Base-by-base conservation (phyloP, 345 rosid genomes). In the Triadica sebifera region DNA sequence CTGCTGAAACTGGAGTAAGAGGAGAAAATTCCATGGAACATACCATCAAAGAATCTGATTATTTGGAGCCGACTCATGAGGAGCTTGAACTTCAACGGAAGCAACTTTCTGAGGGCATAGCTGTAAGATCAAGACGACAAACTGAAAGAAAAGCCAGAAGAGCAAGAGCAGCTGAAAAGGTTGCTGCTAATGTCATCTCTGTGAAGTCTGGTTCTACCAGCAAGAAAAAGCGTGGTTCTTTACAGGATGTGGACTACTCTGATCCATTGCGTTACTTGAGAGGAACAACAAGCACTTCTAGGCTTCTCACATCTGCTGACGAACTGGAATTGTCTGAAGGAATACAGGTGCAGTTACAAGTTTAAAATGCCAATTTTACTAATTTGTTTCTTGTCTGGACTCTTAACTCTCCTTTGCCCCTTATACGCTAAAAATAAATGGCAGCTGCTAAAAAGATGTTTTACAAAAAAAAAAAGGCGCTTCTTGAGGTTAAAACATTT, bases 221-320 rank as follows among this genome's bases (percentile, higher is more conserved):
- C 81, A 83, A 78, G 85, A 94, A 82, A 83, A 92, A 84, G 77
- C 93, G 87, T 69, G 79, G 70, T 71, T 29, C 90, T 77, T 13
- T 84, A 49, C 94, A 85, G 73, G 88, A 89, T 2, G 77, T 86
- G 37, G 93, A 92, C 84, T 86, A 89, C 75, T 75, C 89, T 46
- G 98, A 94, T 82, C 98, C 95, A 38, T 82, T 92, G 81, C 91
- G 91, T 45, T 87, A 86, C 78, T 81, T 94, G 81, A 87, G 93
- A 87, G 81, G 79, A 80, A 87, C 97, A 52, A 87, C 89, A 71
- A 84, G 85, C 82, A 71, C 78, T 71, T 89, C 87, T 69, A 91
- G 73, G 88, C 97, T 92, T 82, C 98, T 94, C 63, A 87, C 93
- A 71, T 86, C 87, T 75, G 78, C 81, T n/a, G 98, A 94, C 86